Conservation (phyloP, 163 green algal genomes). For the Scenedesmus sp. region DNA sequence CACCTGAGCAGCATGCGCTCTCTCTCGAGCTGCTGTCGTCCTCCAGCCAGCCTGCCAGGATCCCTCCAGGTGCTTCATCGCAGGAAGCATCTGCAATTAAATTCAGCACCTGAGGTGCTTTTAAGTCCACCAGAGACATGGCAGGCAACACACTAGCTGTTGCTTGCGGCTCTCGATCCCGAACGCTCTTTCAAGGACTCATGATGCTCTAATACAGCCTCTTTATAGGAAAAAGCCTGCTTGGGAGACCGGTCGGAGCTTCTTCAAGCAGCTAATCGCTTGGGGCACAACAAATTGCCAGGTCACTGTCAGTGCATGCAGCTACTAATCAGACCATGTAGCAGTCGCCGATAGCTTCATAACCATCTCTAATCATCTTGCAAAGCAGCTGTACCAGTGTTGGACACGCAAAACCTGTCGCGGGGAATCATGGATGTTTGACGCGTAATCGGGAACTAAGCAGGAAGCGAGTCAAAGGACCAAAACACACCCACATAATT, state of each 20-base stretch:
- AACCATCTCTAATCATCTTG: too few relatives aligned
- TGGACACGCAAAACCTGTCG: not conserved
- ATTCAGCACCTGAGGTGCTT: not conserved
- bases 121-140: not conserved
- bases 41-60: not conserved
- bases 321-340: not conserved
- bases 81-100: not conserved
- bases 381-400: not conserved
- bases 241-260: not conserved
- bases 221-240: not conserved
- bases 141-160: not conserved
- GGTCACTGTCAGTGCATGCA: not conserved
- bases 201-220: not conserved
- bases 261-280: not conserved
- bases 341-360: not conserved
- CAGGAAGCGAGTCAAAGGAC: not conserved
- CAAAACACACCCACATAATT: not conserved
- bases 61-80: not conserved
- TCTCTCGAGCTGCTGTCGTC: not conserved
- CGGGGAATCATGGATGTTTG: not conserved
- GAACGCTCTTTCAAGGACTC: not conserved
- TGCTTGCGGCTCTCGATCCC: not conserved
- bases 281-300: constrained; percentile 1
- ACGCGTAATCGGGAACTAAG: not conserved
- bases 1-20: not conserved